A percentile compares a stretch with the other conserved stretches of the same genome.
Conservation (phyloP, 2,329 filamentous ascomycete genomes). For the Fusarium sp. region DNA sequence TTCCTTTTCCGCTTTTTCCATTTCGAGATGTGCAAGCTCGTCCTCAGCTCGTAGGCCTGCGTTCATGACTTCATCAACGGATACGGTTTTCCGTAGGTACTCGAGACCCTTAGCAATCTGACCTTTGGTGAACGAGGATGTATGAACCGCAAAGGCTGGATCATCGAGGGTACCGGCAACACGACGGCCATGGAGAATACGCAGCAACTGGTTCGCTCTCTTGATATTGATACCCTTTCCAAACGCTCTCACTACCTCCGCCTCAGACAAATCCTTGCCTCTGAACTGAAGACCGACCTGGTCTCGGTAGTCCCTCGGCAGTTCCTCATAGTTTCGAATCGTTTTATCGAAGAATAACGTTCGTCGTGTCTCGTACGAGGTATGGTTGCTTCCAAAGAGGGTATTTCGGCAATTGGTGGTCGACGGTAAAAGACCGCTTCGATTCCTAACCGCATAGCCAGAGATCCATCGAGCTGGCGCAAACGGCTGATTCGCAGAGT, state of each 20-base stretch:
- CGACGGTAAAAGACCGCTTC: constrained; percentile 18
- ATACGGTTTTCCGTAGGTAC: constrained; percentile 67
- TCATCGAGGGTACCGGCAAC: constrained; percentile 75
- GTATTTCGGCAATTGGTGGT: constrained; percentile 23
- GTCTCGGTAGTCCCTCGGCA: constrained; percentile 71
- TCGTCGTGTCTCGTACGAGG: constrained; percentile 46
- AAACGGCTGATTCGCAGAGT: constrained; percentile 38
- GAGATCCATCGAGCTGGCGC: constrained; percentile 46
- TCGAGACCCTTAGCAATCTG: constrained; percentile 63
- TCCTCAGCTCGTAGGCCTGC: constrained; percentile 73
- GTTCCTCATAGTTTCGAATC: constrained; percentile 67
- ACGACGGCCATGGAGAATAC: constrained; percentile 72
- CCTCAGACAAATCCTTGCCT: constrained; percentile 61
- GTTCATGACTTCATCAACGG: constrained; percentile 72
- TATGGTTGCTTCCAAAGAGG: constrained; percentile 27
- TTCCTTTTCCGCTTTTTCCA: constrained; percentile 51
- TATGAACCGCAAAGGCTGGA: constrained; percentile 64
- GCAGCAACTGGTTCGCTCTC: constrained; percentile 66
- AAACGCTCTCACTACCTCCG: constrained; percentile 64
- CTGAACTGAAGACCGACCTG: constrained; percentile 67
- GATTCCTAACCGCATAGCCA: constrained; percentile 17
- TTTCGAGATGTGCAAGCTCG: constrained; percentile 68
- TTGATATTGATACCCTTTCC: constrained; percentile 60
- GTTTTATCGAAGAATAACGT: constrained; percentile 55
- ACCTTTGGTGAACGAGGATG: constrained; percentile 57